A percentile compares a stretch with the other conserved stretches of the same genome.
Conservation (phyloP, 2,329 filamentous ascomycete species). For the Fusarium nodosum region DNA sequence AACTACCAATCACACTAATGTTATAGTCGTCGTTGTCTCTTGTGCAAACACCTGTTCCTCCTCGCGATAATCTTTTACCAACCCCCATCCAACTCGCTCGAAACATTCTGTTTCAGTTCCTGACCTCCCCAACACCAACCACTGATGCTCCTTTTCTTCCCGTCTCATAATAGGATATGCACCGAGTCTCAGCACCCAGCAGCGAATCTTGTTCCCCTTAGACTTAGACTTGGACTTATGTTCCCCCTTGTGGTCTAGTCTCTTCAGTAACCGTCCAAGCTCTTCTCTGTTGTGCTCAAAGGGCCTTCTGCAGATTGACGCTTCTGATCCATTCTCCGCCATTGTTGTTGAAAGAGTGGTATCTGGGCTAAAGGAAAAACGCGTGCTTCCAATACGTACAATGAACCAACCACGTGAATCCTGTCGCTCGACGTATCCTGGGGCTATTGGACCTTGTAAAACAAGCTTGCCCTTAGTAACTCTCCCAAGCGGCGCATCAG, state of each 20-base stretch:
- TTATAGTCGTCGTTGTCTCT: slow-evolving; percentile 15
- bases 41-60: slow-evolving; percentile 7
- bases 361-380: slow-evolving; percentile 22
- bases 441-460: slow-evolving; percentile 24
- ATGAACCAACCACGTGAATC: slow-evolving; percentile 16
- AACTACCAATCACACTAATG: slow-evolving; percentile 14
- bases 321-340: not conserved
- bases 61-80: not conserved
- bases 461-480: slow-evolving; percentile 23
- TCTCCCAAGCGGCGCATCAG: slow-evolving; percentile 33
- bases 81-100: slow-evolving; percentile 36
- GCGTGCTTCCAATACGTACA: not conserved
- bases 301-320: slow-evolving; percentile 28
- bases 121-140: slow-evolving; percentile 36
- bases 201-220: slow-evolving; percentile 9
- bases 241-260: not conserved
- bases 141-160: slow-evolving; percentile 16
- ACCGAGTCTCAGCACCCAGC: slow-evolving; percentile 39
- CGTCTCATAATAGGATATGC: slow-evolving; percentile 12
- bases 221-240: not conserved
- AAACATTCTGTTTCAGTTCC: slow-evolving; percentile 11
- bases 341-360: slow-evolving; percentile 24
- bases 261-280: not conserved
- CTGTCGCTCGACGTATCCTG: slow-evolving; percentile 10
- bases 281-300: not conserved